phyloP scores from a whole-genome alignment of 495 filamentous ascomycete genomes.

The Podospora didyma region DNA sequence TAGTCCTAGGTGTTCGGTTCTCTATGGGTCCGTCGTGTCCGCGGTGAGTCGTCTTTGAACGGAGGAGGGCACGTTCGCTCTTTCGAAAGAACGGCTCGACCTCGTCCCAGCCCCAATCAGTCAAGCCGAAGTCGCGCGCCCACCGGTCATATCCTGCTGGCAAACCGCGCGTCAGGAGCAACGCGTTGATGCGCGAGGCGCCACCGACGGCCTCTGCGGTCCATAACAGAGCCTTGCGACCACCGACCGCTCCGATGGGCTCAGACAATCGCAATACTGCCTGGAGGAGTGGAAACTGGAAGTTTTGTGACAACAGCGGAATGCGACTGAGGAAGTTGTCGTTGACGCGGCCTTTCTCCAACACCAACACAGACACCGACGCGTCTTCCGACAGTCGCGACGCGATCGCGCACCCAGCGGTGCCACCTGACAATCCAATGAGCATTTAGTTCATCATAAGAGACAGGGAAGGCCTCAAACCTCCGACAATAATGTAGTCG shows the following conservation, averaged over 20 bases:
- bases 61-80: conserved; percentile 14
- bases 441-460: too few species aligned
- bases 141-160: conserved; percentile 23
- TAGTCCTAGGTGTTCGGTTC: background rate
- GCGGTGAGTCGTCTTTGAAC: conserved; percentile 6
- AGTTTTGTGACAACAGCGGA: conserved; percentile 22
- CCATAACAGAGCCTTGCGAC: conserved; percentile 15
- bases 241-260: conserved; percentile 10
- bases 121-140: conserved; percentile 19
- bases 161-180: conserved; percentile 22
- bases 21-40: conserved; percentile 22
- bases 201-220: conserved; percentile 24
- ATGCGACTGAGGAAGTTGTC: conserved; percentile 27
- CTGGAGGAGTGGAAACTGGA: conserved; percentile 14
- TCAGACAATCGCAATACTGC: conserved; percentile 19
- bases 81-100: conserved; percentile 27
- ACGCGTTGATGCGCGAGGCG: conserved; percentile 22
- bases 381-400: conserved; percentile 45
- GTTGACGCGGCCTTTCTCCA: conserved; percentile 43
- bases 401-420: conserved; percentile 47
- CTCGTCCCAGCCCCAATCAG: conserved; percentile 24
- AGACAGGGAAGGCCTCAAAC: too few species aligned
- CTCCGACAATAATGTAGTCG: too few species aligned
- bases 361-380: conserved; percentile 40
- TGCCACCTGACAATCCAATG: conserved; percentile 22